Evolutionary conservation across 108 stramenopile species (phyloP).

Genomic region (Bacterosira constricta): DNA sequence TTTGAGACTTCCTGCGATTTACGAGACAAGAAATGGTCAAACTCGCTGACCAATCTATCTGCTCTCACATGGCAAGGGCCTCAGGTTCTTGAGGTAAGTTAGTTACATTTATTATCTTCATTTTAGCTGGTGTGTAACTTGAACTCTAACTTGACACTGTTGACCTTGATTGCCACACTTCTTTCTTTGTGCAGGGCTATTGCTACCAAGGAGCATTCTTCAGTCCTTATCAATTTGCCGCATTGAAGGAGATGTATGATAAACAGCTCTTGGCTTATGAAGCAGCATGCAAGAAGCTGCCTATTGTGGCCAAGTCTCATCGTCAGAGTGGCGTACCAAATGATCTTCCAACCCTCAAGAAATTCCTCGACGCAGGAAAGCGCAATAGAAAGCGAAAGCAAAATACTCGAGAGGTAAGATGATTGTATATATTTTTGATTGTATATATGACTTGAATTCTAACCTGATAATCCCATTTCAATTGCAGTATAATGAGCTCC

Average conservation of each 20-base stretch:
- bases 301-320: constrained; percentile 18
- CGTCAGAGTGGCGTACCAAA: constrained; percentile 53
- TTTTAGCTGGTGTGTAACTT: no score
- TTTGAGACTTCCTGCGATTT: constrained; percentile 35
- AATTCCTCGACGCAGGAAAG: constrained; percentile 60
- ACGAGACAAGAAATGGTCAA: constrained; percentile 35
- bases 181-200: constrained; percentile 24
- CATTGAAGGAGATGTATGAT: constrained; percentile 58
- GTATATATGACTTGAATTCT: neutral
- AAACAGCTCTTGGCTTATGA: constrained; percentile 53
- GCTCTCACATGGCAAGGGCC: constrained; percentile 21
- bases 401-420: constrained; percentile 34
- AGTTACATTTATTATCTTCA: neutral
- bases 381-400: constrained; percentile 46
- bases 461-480: neutral
- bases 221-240: constrained; percentile 69
- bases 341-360: constrained; percentile 63
- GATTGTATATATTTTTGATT: no score
- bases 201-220: constrained; percentile 79
- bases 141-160: neutral
- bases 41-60: constrained; percentile 22
- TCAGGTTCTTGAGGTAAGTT: constrained; percentile 36
- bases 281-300: constrained; percentile 56
- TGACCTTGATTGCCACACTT: neutral
- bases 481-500: constrained; percentile 26